These are phyloP conservation scores for Puccinia polysora DNA, from an alignment of 1,284 basidiomycete genomes.

Conservation along the genomic window DNA sequence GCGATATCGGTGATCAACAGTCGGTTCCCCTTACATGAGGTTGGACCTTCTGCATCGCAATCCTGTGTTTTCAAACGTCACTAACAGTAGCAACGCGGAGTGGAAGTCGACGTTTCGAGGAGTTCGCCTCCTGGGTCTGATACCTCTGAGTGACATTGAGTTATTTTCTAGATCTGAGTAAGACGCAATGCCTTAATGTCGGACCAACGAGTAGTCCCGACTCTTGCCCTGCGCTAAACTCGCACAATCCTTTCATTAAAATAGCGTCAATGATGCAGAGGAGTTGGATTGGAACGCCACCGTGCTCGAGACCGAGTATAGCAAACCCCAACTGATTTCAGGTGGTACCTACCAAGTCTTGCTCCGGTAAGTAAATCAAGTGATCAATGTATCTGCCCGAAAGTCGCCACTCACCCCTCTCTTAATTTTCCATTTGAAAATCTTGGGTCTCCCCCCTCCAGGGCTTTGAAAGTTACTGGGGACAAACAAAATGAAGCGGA, in stretches of 20 bases:
- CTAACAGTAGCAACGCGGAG: background rate
- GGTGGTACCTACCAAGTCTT: constrained; percentile 24
- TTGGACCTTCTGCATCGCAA: constrained; percentile 15
- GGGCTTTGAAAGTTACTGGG: constrained; percentile 34
- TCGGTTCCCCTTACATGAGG: constrained; percentile 23
- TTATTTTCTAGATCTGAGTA: constrained; percentile 22
- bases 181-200: background rate
- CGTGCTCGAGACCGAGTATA: constrained; percentile 1
- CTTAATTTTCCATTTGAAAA: background rate
- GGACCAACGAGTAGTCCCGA: too few species aligned
- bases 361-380: constrained; percentile 23
- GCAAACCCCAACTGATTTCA: constrained; percentile 4
- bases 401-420: background rate
- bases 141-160: constrained; percentile 13
- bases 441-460: background rate
- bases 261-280: constrained; percentile 1
- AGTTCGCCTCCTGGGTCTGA: constrained; percentile 15
- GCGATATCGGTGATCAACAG: too few species aligned
- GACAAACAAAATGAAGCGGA: constrained; percentile 5
- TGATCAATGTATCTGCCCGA: too few species aligned
- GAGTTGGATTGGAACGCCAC: constrained; percentile 32
- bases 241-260: background rate
- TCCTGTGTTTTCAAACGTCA: background rate
- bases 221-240: background rate
- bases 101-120: constrained; percentile 19